Base-by-base conservation (phyloP, 352 stramenopile species). In the Globisporangium yorkense region DNA sequence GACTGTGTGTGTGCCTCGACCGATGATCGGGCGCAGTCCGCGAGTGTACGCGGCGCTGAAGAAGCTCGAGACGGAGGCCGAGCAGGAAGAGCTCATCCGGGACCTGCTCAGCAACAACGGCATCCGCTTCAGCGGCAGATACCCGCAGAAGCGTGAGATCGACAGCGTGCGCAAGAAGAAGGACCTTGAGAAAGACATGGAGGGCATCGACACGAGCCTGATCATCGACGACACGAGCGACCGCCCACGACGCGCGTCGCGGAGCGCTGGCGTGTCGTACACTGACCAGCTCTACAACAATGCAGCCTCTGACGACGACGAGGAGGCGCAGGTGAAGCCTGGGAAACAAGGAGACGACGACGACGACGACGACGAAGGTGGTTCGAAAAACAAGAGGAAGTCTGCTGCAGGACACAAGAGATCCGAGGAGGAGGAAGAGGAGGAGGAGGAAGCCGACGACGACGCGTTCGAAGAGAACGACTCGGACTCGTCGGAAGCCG, bases 161-260 rank as follows among this genome's bases (percentile, higher is more conserved):
- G 70, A 69, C 3, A 70, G 64, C n/a, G 72, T 80, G 27, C 91
- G 88, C 69, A 77, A 63, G 57, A 93, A 91, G 63, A 70, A 72
- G 10, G 75, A 75, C 6, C 70, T 87, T 29, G 80, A 84, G 21
- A 78, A 79, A 45, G 85, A 94, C 45, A 57, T 93, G 33, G 85
- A 94, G 49, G 85, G 84, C 13, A 94, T 94, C 10, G 85, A 94
- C 61, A 85, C 81, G 2, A 89, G 71, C 24, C 59, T 89, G 15
- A 94, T 94, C 61, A 88, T 94, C 56, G 59, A 29, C 35, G 53
- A 46, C 63, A 68, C 50, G 39, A 72, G 18, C n/a, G 48, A 33
- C n/a, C 53, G 54, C 1, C 43, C 53, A 39, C 53, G 59, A 6
- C 59, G 59, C 16, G 48, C 46, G 8, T 41, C 50, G 0, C 57